These are phyloP conservation scores for Fonsecaea erecta DNA, from an alignment of 2,329 filamentous ascomycete genomes.

Conservation along the genomic window DNA sequence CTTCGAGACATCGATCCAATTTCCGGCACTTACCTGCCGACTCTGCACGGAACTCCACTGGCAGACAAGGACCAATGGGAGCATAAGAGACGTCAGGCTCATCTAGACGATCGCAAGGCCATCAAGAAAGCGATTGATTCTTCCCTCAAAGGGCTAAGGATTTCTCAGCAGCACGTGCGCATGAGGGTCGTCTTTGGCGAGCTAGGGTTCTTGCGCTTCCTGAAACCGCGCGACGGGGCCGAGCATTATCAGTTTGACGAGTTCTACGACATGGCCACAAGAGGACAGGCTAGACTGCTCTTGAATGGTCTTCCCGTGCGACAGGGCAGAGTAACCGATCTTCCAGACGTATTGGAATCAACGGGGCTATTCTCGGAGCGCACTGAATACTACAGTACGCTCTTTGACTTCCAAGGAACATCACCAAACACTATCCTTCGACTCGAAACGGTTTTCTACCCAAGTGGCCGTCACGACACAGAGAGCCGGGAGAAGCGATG, in stretches of 20 bases:
- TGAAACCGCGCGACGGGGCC: slow-evolving; percentile 38
- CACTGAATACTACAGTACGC: slow-evolving; percentile 46
- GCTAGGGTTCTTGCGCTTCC: slow-evolving; percentile 47
- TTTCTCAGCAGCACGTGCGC: slow-evolving; percentile 44
- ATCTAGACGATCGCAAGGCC: slow-evolving; percentile 41
- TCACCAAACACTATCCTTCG: slow-evolving; percentile 41
- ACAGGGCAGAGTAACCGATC: slow-evolving; percentile 35
- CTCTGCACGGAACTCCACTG: slow-evolving; percentile 35
- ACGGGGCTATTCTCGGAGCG: slow-evolving; percentile 36
- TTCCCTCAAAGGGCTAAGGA: slow-evolving; percentile 42
- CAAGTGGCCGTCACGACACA: slow-evolving; percentile 20
- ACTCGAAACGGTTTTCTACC: slow-evolving; percentile 42
- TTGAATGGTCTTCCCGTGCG: slow-evolving; percentile 35
- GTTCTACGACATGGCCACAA: slow-evolving; percentile 48
- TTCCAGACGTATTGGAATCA: slow-evolving; percentile 41
- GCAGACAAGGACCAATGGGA: slow-evolving; percentile 36
- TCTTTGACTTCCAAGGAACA: slow-evolving; percentile 47
- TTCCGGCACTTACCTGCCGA: slow-evolving; percentile 26
- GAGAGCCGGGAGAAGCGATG: slow-evolving; percentile 32
- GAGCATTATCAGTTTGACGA: slow-evolving; percentile 44
- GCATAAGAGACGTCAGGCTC: slow-evolving; percentile 35
- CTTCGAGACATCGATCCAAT: slow-evolving; percentile 26
- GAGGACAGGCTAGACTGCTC: slow-evolving; percentile 44
- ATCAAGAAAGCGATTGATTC: slow-evolving; percentile 41
- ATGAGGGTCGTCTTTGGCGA: slow-evolving; percentile 51